Base-by-base conservation (phyloP, 2,329 filamentous ascomycete genomes). In the Lasiodiplodia hormozganensis region DNA sequence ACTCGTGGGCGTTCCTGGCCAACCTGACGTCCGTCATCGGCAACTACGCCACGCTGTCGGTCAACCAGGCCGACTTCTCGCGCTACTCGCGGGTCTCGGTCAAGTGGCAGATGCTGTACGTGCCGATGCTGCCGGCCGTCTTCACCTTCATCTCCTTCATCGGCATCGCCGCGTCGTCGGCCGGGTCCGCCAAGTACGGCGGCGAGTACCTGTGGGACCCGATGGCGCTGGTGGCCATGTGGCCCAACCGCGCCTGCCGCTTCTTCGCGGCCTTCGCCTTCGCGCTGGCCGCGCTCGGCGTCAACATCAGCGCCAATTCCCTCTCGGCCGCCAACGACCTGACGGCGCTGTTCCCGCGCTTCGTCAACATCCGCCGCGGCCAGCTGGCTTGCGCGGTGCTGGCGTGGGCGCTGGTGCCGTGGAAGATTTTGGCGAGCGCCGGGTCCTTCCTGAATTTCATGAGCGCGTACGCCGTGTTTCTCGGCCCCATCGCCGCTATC, bases 391-490 rank as follows among this genome's bases (percentile, higher is more conserved):
- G 79, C 54, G 80, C 81, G 1, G 70, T 83, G 0, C 70, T 83
- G 58, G 77, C 76, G 14, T 85, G 80, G 81, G 80, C 77, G 23
- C 77, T 81, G 1, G 81, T 82, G 0, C 82, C 82, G 0, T 84
- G 82, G 82, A 81, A 83, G 74, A 84, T 84, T 62, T 74, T 84
- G 5, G 77, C 74, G 38, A 78, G 76, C 43, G 82, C 82, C 3
- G 74, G 76, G 12, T 78, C 73, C 16, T 82, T 84, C 57, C 72
- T 84, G 3, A 84, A 85, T 53, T 92, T 92, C 78, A 90, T 92
- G 85, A 83, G 85, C 53, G 89, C 88, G 0, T 89, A 90, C 75
- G 85, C 86, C 1, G 83, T 91, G 49, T 91, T 92, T 77, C 80
- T 91, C 0, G 88, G 87, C 0, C 88, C 89, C 0, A 88, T 91